Evolutionary conservation across 2,329 filamentous ascomycete genomes (phyloP).

Genomic region (Exophiala alcalophila): DNA sequence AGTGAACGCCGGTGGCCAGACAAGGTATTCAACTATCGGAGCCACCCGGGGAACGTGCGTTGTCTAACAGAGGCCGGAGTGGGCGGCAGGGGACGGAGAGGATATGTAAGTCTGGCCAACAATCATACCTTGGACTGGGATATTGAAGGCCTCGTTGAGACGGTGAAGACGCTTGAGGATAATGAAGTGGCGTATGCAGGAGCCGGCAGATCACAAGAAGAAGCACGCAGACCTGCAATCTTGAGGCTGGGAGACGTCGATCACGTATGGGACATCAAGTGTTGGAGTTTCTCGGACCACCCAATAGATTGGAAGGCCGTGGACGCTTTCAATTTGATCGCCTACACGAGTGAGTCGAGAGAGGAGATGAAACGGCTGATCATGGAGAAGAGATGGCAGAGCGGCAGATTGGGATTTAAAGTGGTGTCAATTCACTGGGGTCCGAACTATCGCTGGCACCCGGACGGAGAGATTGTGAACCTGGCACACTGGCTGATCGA

Average conservation of each 20-base stretch:
- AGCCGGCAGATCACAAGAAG: slow-evolving; percentile 34
- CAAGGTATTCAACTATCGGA: slow-evolving; percentile 43
- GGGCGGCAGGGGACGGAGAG: slow-evolving; percentile 17
- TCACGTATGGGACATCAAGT: slow-evolving; percentile 32
- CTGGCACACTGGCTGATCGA: slow-evolving; percentile 42
- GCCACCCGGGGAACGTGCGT: slow-evolving; percentile 39
- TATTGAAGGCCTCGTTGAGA: slow-evolving; percentile 37
- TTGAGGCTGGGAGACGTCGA: slow-evolving; percentile 28
- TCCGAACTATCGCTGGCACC: slow-evolving; percentile 41
- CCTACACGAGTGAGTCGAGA: slow-evolving; percentile 33
- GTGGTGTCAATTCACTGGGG: slow-evolving; percentile 44
- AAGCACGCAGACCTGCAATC: slow-evolving; percentile 34
- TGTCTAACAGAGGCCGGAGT: slow-evolving; percentile 35
- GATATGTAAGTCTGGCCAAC: slow-evolving; percentile 39
- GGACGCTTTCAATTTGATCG: slow-evolving; percentile 39
- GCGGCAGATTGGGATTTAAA: slow-evolving; percentile 32
- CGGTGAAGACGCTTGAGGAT: slow-evolving; percentile 32
- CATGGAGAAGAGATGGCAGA: background rate
- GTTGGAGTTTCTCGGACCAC: slow-evolving; percentile 41
- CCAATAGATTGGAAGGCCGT: slow-evolving; percentile 36
- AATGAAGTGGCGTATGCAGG: slow-evolving; percentile 35
- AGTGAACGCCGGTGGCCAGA: slow-evolving; percentile 36
- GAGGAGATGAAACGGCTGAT: slow-evolving; percentile 27
- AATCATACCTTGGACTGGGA: slow-evolving; percentile 42
- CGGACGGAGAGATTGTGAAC: slow-evolving; percentile 33